Base-by-base conservation (phyloP, 768 basidiomycete species). In the Naganishia friedmannii region DNA sequence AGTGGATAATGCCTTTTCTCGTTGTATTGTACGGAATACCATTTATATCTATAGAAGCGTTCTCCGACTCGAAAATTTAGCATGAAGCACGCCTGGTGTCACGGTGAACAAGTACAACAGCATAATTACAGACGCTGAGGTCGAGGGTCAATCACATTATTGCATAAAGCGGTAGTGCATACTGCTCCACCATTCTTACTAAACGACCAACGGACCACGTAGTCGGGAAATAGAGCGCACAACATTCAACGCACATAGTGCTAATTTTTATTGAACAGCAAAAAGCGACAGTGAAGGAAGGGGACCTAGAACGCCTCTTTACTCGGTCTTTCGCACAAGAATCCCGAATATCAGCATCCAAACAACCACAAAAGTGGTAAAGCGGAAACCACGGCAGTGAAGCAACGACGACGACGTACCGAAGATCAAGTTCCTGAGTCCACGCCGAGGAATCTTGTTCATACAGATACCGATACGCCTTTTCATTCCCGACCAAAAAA, bases 391-490 rank as follows among this genome's bases (percentile, higher is more conserved):
- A 3, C 1, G 3, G 21, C 48, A 51, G 13, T 17, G 15, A 42
- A 42, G 7, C 12, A 31, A 19, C 19, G 29, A 55, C 17, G 23
- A 26, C 17, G 60, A 63, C 60, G 23, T 63, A 77, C 76, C 78
- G 63, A 13, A 78, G 21, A 71, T 79, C 77, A 32, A 79, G 53
- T 68, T 79, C 78, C 51, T 79, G 77, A 19, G 77, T 78, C 78
- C 78, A 79, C 28, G 76, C 72, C 1, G 74, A 73, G 46, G 65
- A 53, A 15, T 72, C 74, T 57, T 79, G 78, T 29, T 76, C 69
- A 32, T 77, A 70, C 26, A 79, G 53, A 10, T 63, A 54, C 15
- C 75, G 48, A 54, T 78, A 77, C 1, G 71, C 73, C 70, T 78
- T 37, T 42, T 60, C 69, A 15, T 58, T 19, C 19, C 55, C 55